phyloP scores from a whole-genome alignment of 768 basidiomycete genomes.

The Strobilomyces dryophilus region DNA sequence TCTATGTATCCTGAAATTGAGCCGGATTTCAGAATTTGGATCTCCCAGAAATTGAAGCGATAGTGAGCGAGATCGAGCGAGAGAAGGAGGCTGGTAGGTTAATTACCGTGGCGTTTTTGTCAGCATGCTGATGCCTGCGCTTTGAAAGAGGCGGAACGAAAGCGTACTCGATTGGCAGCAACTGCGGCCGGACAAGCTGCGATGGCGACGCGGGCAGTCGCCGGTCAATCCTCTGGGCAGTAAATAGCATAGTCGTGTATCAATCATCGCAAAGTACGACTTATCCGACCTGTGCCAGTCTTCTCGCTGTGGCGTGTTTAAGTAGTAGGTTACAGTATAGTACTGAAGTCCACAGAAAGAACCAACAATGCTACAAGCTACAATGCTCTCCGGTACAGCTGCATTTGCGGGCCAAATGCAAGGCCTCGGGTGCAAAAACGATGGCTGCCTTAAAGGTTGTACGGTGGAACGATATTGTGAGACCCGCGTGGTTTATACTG shows the following conservation, averaged over 20 bases:
- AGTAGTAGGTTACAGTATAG: too few species aligned
- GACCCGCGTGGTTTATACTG: too few species aligned
- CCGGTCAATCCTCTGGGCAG: slow-evolving; percentile 35
- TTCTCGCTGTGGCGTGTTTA: too few species aligned
- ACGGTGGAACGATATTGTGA: too few species aligned
- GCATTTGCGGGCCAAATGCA: too few species aligned
- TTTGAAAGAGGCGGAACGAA: slow-evolving; percentile 84
- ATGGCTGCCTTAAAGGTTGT: too few species aligned
- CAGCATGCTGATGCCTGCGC: not conserved
- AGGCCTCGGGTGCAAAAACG: too few species aligned
- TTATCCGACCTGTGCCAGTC: not conserved
- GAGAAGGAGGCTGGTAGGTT: slow-evolving; percentile 91
- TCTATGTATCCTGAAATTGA: not conserved
- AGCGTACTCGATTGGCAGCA: slow-evolving; percentile 84
- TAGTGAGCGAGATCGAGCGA: slow-evolving; percentile 89
- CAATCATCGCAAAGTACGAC: slow-evolving; percentile 6
- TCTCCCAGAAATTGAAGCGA: slow-evolving; percentile 81
- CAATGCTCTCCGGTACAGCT: too few species aligned
- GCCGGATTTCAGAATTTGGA: slow-evolving; percentile 65
- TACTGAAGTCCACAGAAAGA: too few species aligned
- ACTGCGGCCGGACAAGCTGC: slow-evolving; percentile 90
- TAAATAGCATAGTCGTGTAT: slow-evolving; percentile 23
- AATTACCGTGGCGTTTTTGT: not conserved
- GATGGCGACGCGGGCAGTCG: slow-evolving; percentile 59
- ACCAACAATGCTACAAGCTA: too few species aligned